phyloP scores from a whole-genome alignment of 345 rosid species.

The Gossypium sturtianum region DNA sequence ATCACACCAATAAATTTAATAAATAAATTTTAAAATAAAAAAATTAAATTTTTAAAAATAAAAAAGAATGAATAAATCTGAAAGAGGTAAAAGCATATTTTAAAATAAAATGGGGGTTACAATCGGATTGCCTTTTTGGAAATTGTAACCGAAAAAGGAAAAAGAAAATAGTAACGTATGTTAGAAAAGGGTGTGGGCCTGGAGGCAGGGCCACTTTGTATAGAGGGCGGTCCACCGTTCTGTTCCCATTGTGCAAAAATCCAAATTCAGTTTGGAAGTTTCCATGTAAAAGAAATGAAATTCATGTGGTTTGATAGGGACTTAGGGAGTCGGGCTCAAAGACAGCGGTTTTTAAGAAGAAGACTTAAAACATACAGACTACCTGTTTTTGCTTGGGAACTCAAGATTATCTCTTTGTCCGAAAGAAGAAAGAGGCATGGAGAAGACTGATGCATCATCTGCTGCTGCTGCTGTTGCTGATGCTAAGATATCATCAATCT shows the following conservation, averaged over 20 bases:
- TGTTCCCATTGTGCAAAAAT: not conserved
- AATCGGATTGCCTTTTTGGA: not conserved
- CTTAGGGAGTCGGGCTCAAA: not conserved
- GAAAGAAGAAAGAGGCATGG: not conserved
- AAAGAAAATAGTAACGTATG: not conserved
- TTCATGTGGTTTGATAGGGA: not conserved
- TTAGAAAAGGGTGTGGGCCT: not conserved
- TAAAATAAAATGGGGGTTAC: too few species aligned
- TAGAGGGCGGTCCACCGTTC: not conserved
- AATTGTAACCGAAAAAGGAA: not conserved
- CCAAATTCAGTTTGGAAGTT: not conserved
- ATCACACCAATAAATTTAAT: too few species aligned
- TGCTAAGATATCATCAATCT: constrained; percentile 45
- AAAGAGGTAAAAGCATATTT: too few species aligned
- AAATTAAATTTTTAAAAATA: too few species aligned
- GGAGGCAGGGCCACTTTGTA: not conserved
- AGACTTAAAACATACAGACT: too few species aligned
- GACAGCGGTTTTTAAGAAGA: too few species aligned
- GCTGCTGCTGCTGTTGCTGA: not conserved
- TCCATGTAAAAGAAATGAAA: not conserved
- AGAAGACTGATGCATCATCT: not conserved
- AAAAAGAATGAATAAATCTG: too few species aligned
- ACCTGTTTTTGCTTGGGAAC: not conserved
- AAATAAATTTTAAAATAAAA: too few species aligned
- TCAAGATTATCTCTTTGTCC: not conserved